phyloP scores from a whole-genome alignment of 495 filamentous ascomycete genomes.

The Platismatia glauca region DNA sequence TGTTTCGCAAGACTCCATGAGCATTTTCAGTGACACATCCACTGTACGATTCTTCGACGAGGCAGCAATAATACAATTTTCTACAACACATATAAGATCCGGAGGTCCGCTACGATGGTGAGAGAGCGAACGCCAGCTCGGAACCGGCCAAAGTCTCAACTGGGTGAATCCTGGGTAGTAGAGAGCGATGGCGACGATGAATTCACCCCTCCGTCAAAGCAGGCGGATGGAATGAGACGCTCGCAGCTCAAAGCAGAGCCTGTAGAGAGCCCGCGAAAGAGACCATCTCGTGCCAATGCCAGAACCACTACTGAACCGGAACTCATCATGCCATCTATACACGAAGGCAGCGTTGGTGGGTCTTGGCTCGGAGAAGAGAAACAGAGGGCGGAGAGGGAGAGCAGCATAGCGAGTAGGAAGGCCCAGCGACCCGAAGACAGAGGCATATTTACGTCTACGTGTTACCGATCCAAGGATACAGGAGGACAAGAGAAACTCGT shows the following conservation, averaged over 20 bases:
- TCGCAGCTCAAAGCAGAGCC: conserved; percentile 12
- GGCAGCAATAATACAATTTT: neutral
- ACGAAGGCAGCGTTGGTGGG: conserved; percentile 27
- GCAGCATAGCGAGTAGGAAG: conserved; percentile 12
- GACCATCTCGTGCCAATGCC: conserved; percentile 23
- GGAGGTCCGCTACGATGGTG: conserved; percentile 12
- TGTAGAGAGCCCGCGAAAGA: conserved; percentile 18
- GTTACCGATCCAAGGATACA: conserved; percentile 5
- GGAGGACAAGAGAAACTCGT: neutral
- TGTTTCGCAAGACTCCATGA: neutral
- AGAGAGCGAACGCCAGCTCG: conserved; percentile 20
- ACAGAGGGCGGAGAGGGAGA: conserved; percentile 11
- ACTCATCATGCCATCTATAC: conserved; percentile 41
- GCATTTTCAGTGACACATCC: neutral
- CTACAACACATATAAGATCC: neutral
- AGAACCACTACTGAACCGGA: conserved; percentile 32
- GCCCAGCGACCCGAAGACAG: neutral
- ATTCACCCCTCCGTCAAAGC: conserved; percentile 16
- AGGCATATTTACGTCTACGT: neutral
- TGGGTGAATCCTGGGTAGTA: conserved; percentile 35
- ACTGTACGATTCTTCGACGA: neutral
- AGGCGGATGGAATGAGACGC: conserved; percentile 5
- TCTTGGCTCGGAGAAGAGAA: conserved; percentile 26
- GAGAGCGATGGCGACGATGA: conserved; percentile 28
- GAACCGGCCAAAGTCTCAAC: conserved; percentile 19